Base-by-base conservation (phyloP, 768 basidiomycete genomes). In the Trametes maxima region DNA sequence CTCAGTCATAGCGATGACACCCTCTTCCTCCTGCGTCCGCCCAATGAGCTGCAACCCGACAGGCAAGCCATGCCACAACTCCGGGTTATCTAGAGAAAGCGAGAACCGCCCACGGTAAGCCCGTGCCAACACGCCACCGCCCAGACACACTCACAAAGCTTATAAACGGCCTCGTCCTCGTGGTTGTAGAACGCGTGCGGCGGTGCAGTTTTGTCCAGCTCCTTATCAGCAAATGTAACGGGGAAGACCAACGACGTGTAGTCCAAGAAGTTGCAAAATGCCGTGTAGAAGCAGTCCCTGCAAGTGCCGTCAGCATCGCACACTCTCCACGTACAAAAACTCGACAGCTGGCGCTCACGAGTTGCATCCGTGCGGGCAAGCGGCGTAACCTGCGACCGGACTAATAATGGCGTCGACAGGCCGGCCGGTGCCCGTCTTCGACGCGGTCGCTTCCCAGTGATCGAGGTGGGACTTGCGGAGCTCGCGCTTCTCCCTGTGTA, bases 321-420 rank as follows among this genome's bases (percentile, higher is more conserved):
- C 69, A 67, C n/a, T 17, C 5, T 5, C 53, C 70, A 65, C 35
- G 47, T 59, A 28, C 49, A 5, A 24, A 17, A n/a, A 14, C 36
- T 17, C 12, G 17, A 59, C 21, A 58, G n/a, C 33, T 10, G 19
- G 47, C 1, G 70, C 76, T 61, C 49, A 78, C 80, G 65, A 72
- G 59, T 78, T 75, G 47, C 74, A 69, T 2, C 79, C 80, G 55
- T 82, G 82, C 8, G 78, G 82, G 43, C 75, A 73, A 0, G 82
- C 77, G 3, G 77, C 67, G 64, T 76, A 79, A 6, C 79, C 74
- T 3, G 75, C 77, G 0, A 70, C 77, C 16, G 84, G 79, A 10
- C 74, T 75, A 54, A 85, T 80, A 67, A 85, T 77, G 2, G 79
- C 81, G 63, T 85, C 84, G 5, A 85, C 75, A 0, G 83, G 82